These are phyloP conservation scores for Botrytis fabae DNA, from an alignment of 2,329 filamentous ascomycete species.

Conservation along the genomic window DNA sequence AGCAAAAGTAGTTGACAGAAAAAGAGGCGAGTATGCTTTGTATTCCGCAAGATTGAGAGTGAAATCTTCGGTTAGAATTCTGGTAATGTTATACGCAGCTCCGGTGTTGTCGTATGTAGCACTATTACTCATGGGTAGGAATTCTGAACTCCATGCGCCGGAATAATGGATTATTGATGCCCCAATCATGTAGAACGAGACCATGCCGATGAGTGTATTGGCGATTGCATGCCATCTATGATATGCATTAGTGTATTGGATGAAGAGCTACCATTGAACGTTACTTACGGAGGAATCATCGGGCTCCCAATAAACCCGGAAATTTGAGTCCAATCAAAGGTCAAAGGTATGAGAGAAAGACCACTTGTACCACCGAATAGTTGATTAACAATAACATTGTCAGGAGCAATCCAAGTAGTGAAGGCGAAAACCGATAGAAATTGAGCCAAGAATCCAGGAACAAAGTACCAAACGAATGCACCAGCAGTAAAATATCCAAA, in stretches of 20 bases:
- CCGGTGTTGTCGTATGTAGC: constrained; percentile 74
- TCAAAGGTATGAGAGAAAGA: constrained; percentile 67
- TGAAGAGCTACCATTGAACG: background rate
- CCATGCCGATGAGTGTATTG: constrained; percentile 68
- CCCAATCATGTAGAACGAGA: constrained; percentile 61
- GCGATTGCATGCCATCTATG: constrained; percentile 65
- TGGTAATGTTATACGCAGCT: constrained; percentile 60
- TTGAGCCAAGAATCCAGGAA: constrained; percentile 62
- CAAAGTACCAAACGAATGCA: constrained; percentile 54
- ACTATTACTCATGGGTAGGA: constrained; percentile 70
- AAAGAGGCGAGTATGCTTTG: constrained; percentile 68
- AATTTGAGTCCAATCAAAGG: constrained; percentile 75
- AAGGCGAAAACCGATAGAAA: constrained; percentile 71
- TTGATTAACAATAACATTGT: constrained; percentile 68
- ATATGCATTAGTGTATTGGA: background rate
- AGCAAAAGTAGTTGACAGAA: constrained; percentile 70
- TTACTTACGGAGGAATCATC: constrained; percentile 50
- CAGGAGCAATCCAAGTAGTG: constrained; percentile 68
- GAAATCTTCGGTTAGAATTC: constrained; percentile 61
- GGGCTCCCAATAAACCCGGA: constrained; percentile 35
- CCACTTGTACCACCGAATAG: constrained; percentile 67
- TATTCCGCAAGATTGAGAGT: constrained; percentile 66
- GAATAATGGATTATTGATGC: constrained; percentile 63
- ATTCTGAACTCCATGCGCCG: constrained; percentile 42
- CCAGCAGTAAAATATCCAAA: constrained; percentile 43